Percentiles rank a stretch among this genome's conserved stretches.
phyloP scores from a whole-genome alignment of 331 rosid species.

The Pyrus hybrid region DNA sequence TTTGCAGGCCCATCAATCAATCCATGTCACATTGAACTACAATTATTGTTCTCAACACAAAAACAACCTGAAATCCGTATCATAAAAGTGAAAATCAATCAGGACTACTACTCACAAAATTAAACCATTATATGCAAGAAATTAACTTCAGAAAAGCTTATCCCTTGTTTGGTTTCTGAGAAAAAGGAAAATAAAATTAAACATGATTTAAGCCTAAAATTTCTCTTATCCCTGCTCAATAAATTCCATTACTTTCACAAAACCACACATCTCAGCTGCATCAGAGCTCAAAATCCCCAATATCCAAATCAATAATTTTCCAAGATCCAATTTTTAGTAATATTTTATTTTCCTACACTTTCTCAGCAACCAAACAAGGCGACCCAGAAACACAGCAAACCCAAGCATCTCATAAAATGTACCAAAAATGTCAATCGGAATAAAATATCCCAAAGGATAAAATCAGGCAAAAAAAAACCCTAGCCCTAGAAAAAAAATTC shows the following conservation, averaged over 20 bases:
- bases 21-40: conserved; percentile 2
- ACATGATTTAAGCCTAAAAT: background rate
- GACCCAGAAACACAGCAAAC: background rate
- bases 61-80: conserved; percentile 14
- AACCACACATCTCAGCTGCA: background rate
- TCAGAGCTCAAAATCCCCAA: background rate
- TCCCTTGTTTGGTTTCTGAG: background rate
- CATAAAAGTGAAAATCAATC: background rate
- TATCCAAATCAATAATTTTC: background rate
- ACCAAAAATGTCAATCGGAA: background rate
- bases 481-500: background rate
- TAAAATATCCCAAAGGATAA: conserved; percentile 1
- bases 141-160: background rate
- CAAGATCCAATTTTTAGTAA: background rate
- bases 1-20: conserved; percentile 15
- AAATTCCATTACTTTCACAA: background rate
- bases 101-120: background rate
- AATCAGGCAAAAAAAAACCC: conserved; percentile 7
- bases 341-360: background rate
- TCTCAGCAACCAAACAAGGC: background rate
- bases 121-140: background rate
- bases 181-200: background rate
- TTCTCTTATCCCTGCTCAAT: background rate
- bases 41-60: background rate
- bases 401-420: background rate